phyloP scores from a whole-genome alignment of 495 filamentous ascomycete species.

The Penicillium parvum region DNA sequence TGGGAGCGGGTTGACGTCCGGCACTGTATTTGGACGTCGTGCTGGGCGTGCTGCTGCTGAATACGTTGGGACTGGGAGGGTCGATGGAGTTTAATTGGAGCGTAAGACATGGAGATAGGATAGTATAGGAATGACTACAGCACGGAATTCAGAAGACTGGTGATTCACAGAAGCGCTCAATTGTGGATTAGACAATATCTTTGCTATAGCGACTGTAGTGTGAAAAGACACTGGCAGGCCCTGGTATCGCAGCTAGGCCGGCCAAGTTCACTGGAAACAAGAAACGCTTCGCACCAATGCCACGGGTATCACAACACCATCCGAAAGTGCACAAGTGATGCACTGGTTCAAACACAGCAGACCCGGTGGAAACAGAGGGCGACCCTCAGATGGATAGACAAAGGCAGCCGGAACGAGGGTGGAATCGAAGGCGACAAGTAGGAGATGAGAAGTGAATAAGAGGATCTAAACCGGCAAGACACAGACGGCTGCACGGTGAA shows the following conservation, averaged over 20 bases:
- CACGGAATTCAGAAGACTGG: background rate
- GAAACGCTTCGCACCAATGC: conserved; percentile 18
- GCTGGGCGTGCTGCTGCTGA: conserved; percentile 34
- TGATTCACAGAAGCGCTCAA: conserved; percentile 6
- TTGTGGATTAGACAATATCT: conserved; percentile 25
- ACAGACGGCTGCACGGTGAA: conserved; percentile 15
- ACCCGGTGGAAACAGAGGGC: conserved; percentile 15
- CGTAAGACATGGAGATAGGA: background rate
- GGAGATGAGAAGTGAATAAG: conserved; percentile 10
- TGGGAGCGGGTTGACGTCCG: conserved; percentile 57
- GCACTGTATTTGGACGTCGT: conserved; percentile 52
- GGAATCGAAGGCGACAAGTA: conserved; percentile 4
- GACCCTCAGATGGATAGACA: conserved; percentile 4
- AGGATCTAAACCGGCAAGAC: conserved; percentile 20
- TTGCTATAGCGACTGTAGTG: conserved; percentile 22
- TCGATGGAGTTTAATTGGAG: background rate
- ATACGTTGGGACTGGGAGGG: background rate
- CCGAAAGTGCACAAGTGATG: conserved; percentile 14
- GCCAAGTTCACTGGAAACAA: conserved; percentile 4
- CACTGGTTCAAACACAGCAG: conserved; percentile 12
- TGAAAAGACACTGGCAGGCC: conserved; percentile 3
- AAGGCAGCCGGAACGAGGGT: conserved; percentile 1
- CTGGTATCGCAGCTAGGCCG: conserved; percentile 1
- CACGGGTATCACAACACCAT: conserved; percentile 27
- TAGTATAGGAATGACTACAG: background rate